phyloP scores from a whole-genome alignment of 805 yeast genomes.

The Metschnikowia lunata region DNA sequence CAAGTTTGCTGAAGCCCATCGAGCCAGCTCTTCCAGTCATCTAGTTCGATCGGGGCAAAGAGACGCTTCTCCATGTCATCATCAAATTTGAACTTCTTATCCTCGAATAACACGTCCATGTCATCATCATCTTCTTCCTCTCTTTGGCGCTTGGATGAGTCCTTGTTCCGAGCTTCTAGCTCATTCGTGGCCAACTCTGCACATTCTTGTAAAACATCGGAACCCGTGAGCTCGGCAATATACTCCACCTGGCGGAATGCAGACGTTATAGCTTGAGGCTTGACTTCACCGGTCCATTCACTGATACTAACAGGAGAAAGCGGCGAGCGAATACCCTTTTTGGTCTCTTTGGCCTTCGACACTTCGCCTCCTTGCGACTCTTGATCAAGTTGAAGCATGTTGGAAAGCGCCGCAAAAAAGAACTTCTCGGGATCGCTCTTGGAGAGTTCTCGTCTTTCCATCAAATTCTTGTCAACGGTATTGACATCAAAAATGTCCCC shows the following conservation, averaged over 20 bases:
- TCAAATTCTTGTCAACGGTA: slow-evolving; percentile 39
- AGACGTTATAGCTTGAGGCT: slow-evolving; percentile 40
- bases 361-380: slow-evolving; percentile 26
- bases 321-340: slow-evolving; percentile 26
- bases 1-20: slow-evolving; percentile 8
- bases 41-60: slow-evolving; percentile 31
- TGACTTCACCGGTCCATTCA: slow-evolving; percentile 44
- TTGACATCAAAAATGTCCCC: slow-evolving; percentile 22
- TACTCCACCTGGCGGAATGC: slow-evolving; percentile 44
- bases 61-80: slow-evolving; percentile 18
- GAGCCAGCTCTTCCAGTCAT: slow-evolving; percentile 30
- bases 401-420: slow-evolving; percentile 48
- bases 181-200: slow-evolving; percentile 23
- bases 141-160: slow-evolving; percentile 13
- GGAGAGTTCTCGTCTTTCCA: slow-evolving; percentile 44
- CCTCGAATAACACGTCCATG: slow-evolving; percentile 33
- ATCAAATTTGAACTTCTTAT: slow-evolving; percentile 29
- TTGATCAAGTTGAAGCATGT: slow-evolving; percentile 38
- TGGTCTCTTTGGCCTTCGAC: slow-evolving; percentile 2
- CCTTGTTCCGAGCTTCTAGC: slow-evolving; percentile 9
- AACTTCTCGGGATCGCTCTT: slow-evolving; percentile 44
- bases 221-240: slow-evolving; percentile 31
- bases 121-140: slow-evolving; percentile 23
- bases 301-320: slow-evolving; percentile 33
- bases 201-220: slow-evolving; percentile 17